Base-by-base conservation (phyloP, 257 asterid genomes). In the Capsicum baccatum region DNA sequence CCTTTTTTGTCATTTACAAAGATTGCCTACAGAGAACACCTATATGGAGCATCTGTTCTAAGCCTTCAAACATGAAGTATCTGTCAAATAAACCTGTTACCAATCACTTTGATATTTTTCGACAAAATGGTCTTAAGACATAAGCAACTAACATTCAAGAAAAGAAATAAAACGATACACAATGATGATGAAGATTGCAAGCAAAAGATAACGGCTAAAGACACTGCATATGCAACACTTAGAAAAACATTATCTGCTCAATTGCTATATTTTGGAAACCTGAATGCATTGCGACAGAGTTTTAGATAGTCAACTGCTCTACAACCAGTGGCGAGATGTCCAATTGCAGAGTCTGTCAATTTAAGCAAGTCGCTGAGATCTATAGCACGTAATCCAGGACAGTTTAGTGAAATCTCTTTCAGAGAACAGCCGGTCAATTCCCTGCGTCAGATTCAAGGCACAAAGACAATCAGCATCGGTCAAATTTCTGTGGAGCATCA, bases 251-350 rank as follows among this genome's bases (percentile, higher is more conserved):
- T 26, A 44, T 55, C 21, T 55, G 70, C 15, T 52, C 15, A 33
- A 78, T 44, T 78, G 66, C 64, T 54, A 78, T 54, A 33, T 78
- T 14, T 78, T 78, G 82, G 37, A 85, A 81, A 94, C 98, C 99
- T 94, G 92, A 96, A 96, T 82, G 83, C 64, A 88, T 90, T 93
- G 82, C 94, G 94, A 79, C 95, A 83, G 59, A 94, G 69, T 84
- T 89, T 96, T 84, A 96, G 92, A 66, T 69, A 84, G 74, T 90
- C 92, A 87, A 96, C 84, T 67, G 89, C 90, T 84, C 66, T 89
- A 83, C 99, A 94, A 81, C 99, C 98, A 91, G 92, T 94, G 69
- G 98, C 97, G 86, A 94, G 97, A 84, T 89, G 91, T 50, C 91
- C 97, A 21, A 96, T 48, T 81, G 98, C 93, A 85, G 88, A 70